A percentile compares a stretch with the other conserved stretches of the same genome.
phyloP scores from a whole-genome alignment of 495 filamentous ascomycete genomes.

The Apiosordaria backusii region DNA sequence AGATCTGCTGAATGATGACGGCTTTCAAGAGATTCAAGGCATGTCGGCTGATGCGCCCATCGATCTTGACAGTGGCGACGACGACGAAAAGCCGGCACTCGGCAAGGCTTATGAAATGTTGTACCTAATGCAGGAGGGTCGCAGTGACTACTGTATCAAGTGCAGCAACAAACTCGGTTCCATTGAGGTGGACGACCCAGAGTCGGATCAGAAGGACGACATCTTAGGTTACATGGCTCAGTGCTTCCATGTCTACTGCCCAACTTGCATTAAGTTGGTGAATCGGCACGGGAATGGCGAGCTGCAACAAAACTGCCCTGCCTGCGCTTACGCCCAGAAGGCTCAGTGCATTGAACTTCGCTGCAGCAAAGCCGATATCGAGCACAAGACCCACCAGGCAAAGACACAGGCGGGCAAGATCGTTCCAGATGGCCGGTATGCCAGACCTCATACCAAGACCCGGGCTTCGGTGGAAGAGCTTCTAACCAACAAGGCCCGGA shows the following conservation, averaged over 20 bases:
- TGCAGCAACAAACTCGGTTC: constrained; percentile 63
- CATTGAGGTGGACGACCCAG: constrained; percentile 48
- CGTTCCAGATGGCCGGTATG: constrained; percentile 66
- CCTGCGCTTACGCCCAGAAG: constrained; percentile 33
- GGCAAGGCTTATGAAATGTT: constrained; percentile 77
- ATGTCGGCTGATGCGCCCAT: constrained; percentile 78
- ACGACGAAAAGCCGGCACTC: constrained; percentile 51
- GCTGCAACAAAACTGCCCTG: constrained; percentile 21
- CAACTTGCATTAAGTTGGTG: constrained; percentile 59
- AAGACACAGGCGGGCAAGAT: constrained; percentile 48
- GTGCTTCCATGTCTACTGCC: constrained; percentile 81
- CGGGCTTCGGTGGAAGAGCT: constrained; percentile 69
- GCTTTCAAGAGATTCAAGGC: constrained; percentile 73
- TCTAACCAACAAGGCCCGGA: constrained; percentile 55
- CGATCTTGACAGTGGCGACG: constrained; percentile 75
- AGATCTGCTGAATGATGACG: constrained; percentile 78
- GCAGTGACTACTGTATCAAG: constrained; percentile 62
- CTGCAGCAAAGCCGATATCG: constrained; percentile 57
- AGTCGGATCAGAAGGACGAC: constrained; percentile 57
- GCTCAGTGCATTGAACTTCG: constrained; percentile 62
- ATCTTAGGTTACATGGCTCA: constrained; percentile 72
- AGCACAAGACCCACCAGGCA: constrained; percentile 49
- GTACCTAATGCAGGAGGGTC: constrained; percentile 72
- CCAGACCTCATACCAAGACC: constrained; percentile 87
- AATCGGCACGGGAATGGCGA: constrained; percentile 32